These are phyloP conservation scores for Orychophragmus violaceus DNA, from an alignment of 345 rosid genomes.

Conservation along the genomic window DNA sequence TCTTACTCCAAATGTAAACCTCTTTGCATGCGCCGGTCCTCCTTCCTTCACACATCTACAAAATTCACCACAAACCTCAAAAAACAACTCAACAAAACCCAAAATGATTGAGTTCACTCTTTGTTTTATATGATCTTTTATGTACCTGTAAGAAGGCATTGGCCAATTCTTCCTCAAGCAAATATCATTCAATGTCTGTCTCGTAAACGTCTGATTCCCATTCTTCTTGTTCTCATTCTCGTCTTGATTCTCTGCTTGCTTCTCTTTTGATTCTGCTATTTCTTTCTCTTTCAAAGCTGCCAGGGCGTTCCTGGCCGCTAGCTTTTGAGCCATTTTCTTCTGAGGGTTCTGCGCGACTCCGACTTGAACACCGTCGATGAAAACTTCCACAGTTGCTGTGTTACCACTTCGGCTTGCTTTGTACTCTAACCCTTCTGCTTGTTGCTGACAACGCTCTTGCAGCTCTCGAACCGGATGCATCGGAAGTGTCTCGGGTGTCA, in stretches of 20 bases:
- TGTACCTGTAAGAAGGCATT: slow-evolving; percentile 83
- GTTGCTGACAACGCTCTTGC: slow-evolving; percentile 97
- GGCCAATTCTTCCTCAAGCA: slow-evolving; percentile 98
- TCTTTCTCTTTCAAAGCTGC: slow-evolving; percentile 81
- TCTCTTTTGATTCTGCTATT: slow-evolving; percentile 49
- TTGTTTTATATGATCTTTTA: background rate
- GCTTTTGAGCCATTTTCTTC: slow-evolving; percentile 99
- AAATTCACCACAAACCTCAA: background rate
- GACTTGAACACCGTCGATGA: slow-evolving; percentile 78
- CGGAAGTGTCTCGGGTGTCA: slow-evolving; percentile 95
- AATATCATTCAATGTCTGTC: slow-evolving; percentile 90
- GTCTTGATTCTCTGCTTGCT: slow-evolving; percentile 38
- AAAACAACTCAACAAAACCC: background rate
- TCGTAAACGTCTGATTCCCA: slow-evolving; percentile 81
- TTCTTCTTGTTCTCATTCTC: slow-evolving; percentile 61
- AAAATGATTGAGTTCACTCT: background rate
- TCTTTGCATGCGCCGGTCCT: slow-evolving; percentile 96
- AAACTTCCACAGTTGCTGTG: slow-evolving; percentile 93
- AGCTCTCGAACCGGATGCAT: slow-evolving; percentile 99
- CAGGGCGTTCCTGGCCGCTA: slow-evolving; percentile 94
- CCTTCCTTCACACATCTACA: slow-evolving; percentile 86
- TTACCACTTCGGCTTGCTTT: slow-evolving; percentile 81
- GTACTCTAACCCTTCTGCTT: slow-evolving; percentile 96
- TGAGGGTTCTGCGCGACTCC: slow-evolving; percentile 95
- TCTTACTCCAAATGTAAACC: slow-evolving; percentile 79